Evolutionary conservation across 345 rosid species (phyloP), one percentile per base, ranked within the genome.

Genomic region (Toxicodendron radicans): DNA sequence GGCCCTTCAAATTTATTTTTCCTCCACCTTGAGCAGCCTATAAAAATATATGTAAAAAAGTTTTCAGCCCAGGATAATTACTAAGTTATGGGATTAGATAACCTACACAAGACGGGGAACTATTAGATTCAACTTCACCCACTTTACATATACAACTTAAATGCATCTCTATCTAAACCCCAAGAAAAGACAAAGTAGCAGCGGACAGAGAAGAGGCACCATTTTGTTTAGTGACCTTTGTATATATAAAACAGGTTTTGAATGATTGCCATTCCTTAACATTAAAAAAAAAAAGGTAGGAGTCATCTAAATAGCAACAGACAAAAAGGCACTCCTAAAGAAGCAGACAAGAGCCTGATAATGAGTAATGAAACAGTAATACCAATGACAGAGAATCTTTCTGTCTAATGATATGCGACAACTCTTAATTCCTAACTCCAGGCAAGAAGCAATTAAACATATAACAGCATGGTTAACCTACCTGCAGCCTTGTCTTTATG

Each of bases 401-500:
- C n/a, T 64, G 4, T 18, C 10, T 60, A 14, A 4, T 63, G 30
- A 63, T 63, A 10, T n/a, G 16, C 1, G 43, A 63, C 24, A 38
- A 13, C 41, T 63, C 23, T 38, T 7, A 11, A 62, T 59, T 59
- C 64, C 10, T 5, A 8, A 65, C 59, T 32, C 68, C 64, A 24
- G 35, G 33, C 27, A 32, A 16, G 52, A 76, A 14, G 10, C 18
- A 43, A 69, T 41, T 23, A 4, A 58, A 2, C 16, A 49, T 43
- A 2, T 43, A 46, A 61, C 53, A 45, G 14, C 72, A 75, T 24
- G 16, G n/a, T 59, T 74, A 84, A 89, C 91, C 78, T 83, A 85
- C 99, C 95, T 94, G 99, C 76, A 94, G 87, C 79, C 99, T 79
- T 18, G 99, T 94, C 88, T 92, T 94, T 76, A 94, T 90, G 0